These are phyloP conservation scores for Xanthoconium purpureum DNA, from an alignment of 768 basidiomycete genomes.

Conservation along the genomic window DNA sequence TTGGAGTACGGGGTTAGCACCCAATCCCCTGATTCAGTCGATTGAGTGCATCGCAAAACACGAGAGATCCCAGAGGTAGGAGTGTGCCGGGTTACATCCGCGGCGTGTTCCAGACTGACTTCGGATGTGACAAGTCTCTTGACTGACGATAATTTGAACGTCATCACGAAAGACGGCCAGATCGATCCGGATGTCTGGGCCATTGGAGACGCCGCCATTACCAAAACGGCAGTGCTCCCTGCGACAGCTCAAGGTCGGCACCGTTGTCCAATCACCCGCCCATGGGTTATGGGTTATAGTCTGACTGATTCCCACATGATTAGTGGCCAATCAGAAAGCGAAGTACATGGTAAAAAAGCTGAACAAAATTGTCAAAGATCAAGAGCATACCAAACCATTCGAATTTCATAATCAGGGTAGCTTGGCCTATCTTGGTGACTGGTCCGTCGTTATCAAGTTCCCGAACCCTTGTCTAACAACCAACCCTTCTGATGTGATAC, in stretches of 20 bases:
- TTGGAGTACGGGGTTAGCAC: slow-evolving; percentile 83
- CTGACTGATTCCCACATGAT: slow-evolving; percentile 6
- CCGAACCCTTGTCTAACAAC: neutral
- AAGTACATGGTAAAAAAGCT: slow-evolving; percentile 63
- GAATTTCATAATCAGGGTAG: slow-evolving; percentile 70
- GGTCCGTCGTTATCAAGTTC: slow-evolving; percentile 38
- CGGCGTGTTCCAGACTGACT: slow-evolving; percentile 27
- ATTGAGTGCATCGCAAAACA: slow-evolving; percentile 62
- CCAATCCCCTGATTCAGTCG: slow-evolving; percentile 72
- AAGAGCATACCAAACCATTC: slow-evolving; percentile 51
- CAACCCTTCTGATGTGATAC: neutral
- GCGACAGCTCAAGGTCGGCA: slow-evolving; percentile 78
- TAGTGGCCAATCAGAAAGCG: slow-evolving; percentile 78
- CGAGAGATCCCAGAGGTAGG: slow-evolving; percentile 51
- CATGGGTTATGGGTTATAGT: slow-evolving; percentile 19
- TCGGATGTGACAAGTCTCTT: slow-evolving; percentile 32
- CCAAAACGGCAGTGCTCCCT: slow-evolving; percentile 58
- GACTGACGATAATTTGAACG: slow-evolving; percentile 60
- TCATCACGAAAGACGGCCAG: slow-evolving; percentile 51
- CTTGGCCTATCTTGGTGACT: slow-evolving; percentile 78
- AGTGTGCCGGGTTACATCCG: slow-evolving; percentile 17
- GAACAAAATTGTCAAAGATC: slow-evolving; percentile 58
- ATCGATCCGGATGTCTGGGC: slow-evolving; percentile 70
- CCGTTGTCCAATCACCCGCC: slow-evolving; percentile 14
- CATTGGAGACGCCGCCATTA: slow-evolving; percentile 73